phyloP scores from a whole-genome alignment of 208 protist genomes.

The Acanthamoeba lenticulata region DNA sequence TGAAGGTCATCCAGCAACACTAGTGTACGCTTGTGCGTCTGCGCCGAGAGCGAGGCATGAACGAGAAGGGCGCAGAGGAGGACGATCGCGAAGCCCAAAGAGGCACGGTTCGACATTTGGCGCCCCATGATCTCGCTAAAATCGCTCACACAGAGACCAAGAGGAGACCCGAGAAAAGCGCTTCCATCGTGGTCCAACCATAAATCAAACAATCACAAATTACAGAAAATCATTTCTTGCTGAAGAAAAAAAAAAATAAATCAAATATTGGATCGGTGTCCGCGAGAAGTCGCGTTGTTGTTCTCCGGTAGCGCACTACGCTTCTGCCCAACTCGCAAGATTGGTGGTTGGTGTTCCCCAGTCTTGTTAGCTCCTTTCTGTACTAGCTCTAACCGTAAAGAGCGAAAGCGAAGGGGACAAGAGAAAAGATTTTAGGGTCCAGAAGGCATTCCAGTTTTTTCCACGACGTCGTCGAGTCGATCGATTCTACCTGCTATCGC shows the following conservation, averaged over 20 bases:
- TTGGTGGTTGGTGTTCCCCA: too few species aligned
- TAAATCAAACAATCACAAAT: not conserved
- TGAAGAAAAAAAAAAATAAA: not conserved
- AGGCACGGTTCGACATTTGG: not conserved
- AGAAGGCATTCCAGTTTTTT: not conserved
- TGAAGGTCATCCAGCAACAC: constrained; percentile 73
- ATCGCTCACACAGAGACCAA: not conserved
- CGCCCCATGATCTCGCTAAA: not conserved
- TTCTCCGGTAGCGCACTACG: too few species aligned
- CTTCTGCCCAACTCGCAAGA: too few species aligned
- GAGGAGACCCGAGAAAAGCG: not conserved
- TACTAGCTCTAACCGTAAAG: not conserved
- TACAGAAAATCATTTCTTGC: not conserved
- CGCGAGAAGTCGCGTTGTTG: too few species aligned
- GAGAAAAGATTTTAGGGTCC: not conserved
- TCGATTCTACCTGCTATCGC: too few species aligned
- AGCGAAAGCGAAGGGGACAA: not conserved
- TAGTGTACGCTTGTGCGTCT: constrained; percentile 63
- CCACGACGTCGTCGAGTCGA: too few species aligned
- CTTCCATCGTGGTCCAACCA: not conserved
- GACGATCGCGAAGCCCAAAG: not conserved
- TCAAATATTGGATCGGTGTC: too few species aligned
- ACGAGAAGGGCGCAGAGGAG: constrained; percentile 5
- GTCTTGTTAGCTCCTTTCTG: too few species aligned
- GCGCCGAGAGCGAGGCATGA: not conserved